Conservation (phyloP, 108 stramenopile species). For the Nannochloropsis granulata region DNA sequence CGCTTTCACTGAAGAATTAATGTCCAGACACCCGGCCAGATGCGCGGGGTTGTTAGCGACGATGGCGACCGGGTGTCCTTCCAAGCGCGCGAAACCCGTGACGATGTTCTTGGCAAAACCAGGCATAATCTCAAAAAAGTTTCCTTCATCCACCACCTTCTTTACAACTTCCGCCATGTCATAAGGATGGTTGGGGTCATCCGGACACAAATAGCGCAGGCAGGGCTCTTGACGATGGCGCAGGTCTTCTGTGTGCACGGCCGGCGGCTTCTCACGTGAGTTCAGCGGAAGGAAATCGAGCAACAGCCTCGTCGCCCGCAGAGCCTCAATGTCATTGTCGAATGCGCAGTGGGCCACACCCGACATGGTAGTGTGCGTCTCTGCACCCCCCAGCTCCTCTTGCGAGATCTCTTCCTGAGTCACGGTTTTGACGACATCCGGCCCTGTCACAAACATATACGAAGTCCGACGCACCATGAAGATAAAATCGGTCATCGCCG, state of each 20-base stretch:
- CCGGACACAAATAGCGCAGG: slow-evolving; percentile 62
- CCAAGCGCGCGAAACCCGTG: slow-evolving; percentile 83
- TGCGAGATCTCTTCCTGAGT: slow-evolving; percentile 93
- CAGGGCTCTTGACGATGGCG: slow-evolving; percentile 61
- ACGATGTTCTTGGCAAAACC: slow-evolving; percentile 91
- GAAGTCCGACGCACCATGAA: slow-evolving; percentile 90
- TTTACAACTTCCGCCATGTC: slow-evolving; percentile 72
- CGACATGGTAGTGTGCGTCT: slow-evolving; percentile 62
- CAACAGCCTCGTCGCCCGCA: slow-evolving; percentile 70
- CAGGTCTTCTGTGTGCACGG: slow-evolving; percentile 53
- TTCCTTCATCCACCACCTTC: slow-evolving; percentile 78
- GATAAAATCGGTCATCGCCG: slow-evolving; percentile 98
- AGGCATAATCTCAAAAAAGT: slow-evolving; percentile 86
- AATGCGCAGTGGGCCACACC: slow-evolving; percentile 87
- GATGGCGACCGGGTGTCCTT: slow-evolving; percentile 83
- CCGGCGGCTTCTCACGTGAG: slow-evolving; percentile 29
- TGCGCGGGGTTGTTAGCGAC: slow-evolving; percentile 94
- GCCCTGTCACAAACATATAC: slow-evolving; percentile 99
- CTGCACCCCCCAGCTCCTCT: slow-evolving; percentile 92
- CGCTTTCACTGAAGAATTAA: slow-evolving; percentile 72
- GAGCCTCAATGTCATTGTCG: slow-evolving; percentile 81
- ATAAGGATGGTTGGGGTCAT: slow-evolving; percentile 95
- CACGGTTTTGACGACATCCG: slow-evolving; percentile 97
- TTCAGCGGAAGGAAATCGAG: slow-evolving; percentile 78
- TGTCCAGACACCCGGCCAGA: slow-evolving; percentile 95